phyloP scores from a whole-genome alignment of 192 early-diverging fungal genomes.

The Chytriomyces sp. region DNA sequence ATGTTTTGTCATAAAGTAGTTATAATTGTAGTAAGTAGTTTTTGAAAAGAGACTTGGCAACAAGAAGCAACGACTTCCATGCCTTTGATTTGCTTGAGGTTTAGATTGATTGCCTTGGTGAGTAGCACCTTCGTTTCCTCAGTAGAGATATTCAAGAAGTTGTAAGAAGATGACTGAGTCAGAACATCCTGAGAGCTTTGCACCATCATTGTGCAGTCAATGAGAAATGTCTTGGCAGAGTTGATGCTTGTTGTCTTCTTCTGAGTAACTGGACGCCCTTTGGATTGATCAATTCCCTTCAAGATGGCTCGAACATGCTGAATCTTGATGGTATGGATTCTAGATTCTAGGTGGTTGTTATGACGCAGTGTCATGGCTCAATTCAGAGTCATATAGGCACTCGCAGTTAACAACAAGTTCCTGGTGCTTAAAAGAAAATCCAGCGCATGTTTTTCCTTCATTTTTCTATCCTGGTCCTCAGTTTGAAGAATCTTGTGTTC shows the following conservation, averaged over 20 bases:
- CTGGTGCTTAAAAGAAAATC: too few relatives aligned
- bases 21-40: too few relatives aligned
- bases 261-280: not conserved
- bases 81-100: not conserved
- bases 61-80: too few relatives aligned
- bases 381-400: too few relatives aligned
- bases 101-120: not conserved
- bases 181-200: not conserved
- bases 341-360: conserved; percentile 1
- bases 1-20: too few relatives aligned
- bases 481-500: too few relatives aligned
- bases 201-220: not conserved
- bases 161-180: not conserved
- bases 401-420: too few relatives aligned
- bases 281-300: not conserved
- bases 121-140: not conserved
- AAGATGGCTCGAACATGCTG: conserved; percentile 15
- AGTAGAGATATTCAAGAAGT: not conserved
- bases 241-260: not conserved
- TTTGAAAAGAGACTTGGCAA: too few relatives aligned
- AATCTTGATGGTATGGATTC: not conserved
- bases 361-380: too few relatives aligned
- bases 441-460: too few relatives aligned
- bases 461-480: too few relatives aligned
- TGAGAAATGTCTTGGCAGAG: too few relatives aligned